Percentiles rank a stretch among this genome's conserved stretches.
Conservation (phyloP, 1,139 yeast genomes). For the Torulaspora pretoriensis region DNA sequence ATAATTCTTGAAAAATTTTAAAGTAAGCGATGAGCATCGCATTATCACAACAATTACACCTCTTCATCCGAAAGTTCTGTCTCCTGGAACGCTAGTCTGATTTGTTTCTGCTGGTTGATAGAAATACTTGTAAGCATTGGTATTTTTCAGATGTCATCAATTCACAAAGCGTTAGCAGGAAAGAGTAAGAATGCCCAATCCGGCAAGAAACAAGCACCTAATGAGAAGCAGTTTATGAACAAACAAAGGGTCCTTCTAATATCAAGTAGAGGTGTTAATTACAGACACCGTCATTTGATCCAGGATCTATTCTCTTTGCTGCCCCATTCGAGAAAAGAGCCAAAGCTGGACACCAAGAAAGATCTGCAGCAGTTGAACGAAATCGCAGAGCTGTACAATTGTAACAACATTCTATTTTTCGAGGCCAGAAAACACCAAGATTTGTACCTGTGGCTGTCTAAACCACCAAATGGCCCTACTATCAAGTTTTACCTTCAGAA, state of each 20-base stretch:
- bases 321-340: conserved; percentile 96
- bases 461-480: conserved; percentile 98
- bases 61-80: not conserved
- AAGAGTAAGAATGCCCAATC: conserved; percentile 32
- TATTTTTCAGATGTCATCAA: conserved; percentile 42
- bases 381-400: conserved; percentile 93
- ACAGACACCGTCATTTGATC: conserved; percentile 91
- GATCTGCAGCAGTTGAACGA: conserved; percentile 86
- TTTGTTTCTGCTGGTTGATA: conserved; percentile 1
- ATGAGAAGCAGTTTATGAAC: conserved; percentile 44
- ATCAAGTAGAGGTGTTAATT: conserved; percentile 91
- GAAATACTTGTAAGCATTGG: not conserved
- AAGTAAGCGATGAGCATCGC: conserved; percentile 19
- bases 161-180: conserved; percentile 41
- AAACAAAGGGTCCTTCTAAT: conserved; percentile 80
- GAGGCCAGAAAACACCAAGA: conserved; percentile 97
- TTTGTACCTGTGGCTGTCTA: conserved; percentile 88
- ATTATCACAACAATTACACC: not conserved
- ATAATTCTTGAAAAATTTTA: conserved; percentile 16
- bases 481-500: conserved; percentile 90
- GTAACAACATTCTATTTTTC: conserved; percentile 90
- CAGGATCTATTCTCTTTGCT: conserved; percentile 72
- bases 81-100: not conserved
- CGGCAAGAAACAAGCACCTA: conserved; percentile 37
- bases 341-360: conserved; percentile 90